Evolutionary conservation across 2,329 filamentous ascomycete genomes (phyloP).

Genomic region (Orbilia blumenaviensis): DNA sequence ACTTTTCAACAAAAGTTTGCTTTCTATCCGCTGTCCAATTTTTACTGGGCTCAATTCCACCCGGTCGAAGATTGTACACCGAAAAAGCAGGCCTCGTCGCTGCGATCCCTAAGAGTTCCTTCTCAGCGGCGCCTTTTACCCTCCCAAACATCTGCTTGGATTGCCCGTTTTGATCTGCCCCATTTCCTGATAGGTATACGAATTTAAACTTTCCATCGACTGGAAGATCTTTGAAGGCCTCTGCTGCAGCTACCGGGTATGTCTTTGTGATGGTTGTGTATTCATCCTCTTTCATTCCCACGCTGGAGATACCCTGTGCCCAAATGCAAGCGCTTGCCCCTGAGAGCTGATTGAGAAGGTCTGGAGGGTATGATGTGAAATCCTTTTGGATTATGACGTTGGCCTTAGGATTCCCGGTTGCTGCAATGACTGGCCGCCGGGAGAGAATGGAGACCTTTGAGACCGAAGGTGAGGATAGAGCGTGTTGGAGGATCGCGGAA

Average conservation of each 20-base stretch:
- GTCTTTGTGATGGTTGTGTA: constrained; percentile 75
- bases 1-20: constrained; percentile 45
- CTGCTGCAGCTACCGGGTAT: constrained; percentile 72
- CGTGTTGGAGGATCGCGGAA: constrained; percentile 69
- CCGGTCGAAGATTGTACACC: constrained; percentile 70
- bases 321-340: constrained; percentile 76
- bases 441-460: constrained; percentile 75
- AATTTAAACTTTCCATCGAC: constrained; percentile 70
- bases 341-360: constrained; percentile 69
- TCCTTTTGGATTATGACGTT: constrained; percentile 75
- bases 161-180: constrained; percentile 59
- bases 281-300: constrained; percentile 61
- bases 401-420: constrained; percentile 70
- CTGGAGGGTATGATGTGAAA: constrained; percentile 70
- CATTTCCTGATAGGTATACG: constrained; percentile 74
- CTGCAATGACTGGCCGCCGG: constrained; percentile 72
- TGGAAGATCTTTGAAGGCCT: constrained; percentile 67
- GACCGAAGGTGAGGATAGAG: constrained; percentile 67
- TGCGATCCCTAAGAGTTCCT: constrained; percentile 67
- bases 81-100: constrained; percentile 64
- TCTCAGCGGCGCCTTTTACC: constrained; percentile 75
- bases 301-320: constrained; percentile 65
- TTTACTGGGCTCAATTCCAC: constrained; percentile 66
- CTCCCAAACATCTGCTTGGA: constrained; percentile 70
- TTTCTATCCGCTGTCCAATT: constrained; percentile 47